Base-by-base conservation (phyloP, 1,284 basidiomycete species). In the Ganoderma lucidum region DNA sequence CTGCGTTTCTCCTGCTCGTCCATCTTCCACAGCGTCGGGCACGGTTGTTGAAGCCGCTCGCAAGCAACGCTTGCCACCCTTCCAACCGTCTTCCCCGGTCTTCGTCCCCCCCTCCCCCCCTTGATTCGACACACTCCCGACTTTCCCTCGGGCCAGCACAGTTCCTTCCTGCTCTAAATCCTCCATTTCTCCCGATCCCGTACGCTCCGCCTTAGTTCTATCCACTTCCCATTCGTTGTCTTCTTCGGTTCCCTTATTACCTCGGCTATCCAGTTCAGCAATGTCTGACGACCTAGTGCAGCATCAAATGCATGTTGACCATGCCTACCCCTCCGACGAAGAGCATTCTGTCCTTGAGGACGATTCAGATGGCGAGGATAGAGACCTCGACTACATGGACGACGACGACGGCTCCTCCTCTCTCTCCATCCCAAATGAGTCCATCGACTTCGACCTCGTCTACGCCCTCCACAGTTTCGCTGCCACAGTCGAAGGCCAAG, bases 401-500 rank as follows among this genome's bases (percentile, higher is more conserved):
- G 88, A 89, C 70, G 90, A 93, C 77, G 88, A 86, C 67, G 94
- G 93, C 3, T 94, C 93, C 3, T 95, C 93, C 15, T 91, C 90
- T 3, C 88, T 95, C 44, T 94, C 93, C 48, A 94, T 96, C 70
- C 95, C 95, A 3, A 94, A 95, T 79, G 94, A 96, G 78, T 93
- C 92, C 70, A 96, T 96, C 77, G 93, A 96, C 85, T 96, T 96
- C 77, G 93, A 94, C 80, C 86, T 96, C 72, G 94, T 96, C 30
- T 96, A 96, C 75, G 94, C 94, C 14, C 83, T 96, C 28, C 96
- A 97, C 78, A 97, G 94, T 74, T 98, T 98, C 80, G 91, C 96
- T 14, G 96, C 96, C 0, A 98, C 96, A 0, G 96, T 98, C 32
- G 96, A 98, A 77, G 96, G 96, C 28, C 96, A 98, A 81, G 96